Conservation (phyloP, 139 green algal genomes). For the Chlorella sorokiniana region DNA sequence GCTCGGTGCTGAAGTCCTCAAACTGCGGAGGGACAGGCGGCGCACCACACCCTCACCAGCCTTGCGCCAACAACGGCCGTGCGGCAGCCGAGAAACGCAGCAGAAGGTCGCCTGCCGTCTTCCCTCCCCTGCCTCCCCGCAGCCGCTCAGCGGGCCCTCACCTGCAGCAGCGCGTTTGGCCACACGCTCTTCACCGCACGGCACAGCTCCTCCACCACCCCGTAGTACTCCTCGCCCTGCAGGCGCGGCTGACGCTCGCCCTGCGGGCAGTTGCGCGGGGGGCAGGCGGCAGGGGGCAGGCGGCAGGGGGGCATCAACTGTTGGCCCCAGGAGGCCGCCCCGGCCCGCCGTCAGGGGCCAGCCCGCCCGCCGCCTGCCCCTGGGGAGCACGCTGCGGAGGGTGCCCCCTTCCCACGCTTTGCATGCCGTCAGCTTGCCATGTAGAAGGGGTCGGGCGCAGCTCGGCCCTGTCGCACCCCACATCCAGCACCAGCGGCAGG, state of each 20-base stretch:
- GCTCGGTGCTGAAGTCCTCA: constrained; percentile 83
- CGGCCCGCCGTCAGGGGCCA: too few relatives aligned
- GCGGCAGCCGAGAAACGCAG: not conserved
- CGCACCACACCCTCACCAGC: not conserved
- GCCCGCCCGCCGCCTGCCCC: too few relatives aligned
- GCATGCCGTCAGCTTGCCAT: too few relatives aligned
- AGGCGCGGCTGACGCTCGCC: constrained; percentile 52
- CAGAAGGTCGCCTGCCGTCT: not conserved
- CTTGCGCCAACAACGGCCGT: not conserved
- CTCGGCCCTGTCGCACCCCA: constrained; percentile 83
- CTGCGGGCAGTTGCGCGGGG: constrained; percentile 3
- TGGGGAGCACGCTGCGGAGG: too few relatives aligned
- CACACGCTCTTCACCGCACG: constrained; percentile 23
- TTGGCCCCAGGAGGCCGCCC: too few relatives aligned
- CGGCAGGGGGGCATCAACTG: not conserved
- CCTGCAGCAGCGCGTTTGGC: constrained; percentile 36
- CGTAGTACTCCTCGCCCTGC: constrained; percentile 60
- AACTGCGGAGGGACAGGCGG: constrained; percentile 66
- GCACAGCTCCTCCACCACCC: constrained; percentile 67
- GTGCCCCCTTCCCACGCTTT: too few relatives aligned
- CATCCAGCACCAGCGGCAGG: constrained; percentile 88
- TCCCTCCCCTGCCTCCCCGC: not conserved
- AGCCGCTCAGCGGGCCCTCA: not conserved
- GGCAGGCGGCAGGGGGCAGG: not conserved
- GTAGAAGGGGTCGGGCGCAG: constrained; percentile 83